Evolutionary conservation across 768 basidiomycete genomes (phyloP).

Genomic region (Rhizopogon vesiculosus): DNA sequence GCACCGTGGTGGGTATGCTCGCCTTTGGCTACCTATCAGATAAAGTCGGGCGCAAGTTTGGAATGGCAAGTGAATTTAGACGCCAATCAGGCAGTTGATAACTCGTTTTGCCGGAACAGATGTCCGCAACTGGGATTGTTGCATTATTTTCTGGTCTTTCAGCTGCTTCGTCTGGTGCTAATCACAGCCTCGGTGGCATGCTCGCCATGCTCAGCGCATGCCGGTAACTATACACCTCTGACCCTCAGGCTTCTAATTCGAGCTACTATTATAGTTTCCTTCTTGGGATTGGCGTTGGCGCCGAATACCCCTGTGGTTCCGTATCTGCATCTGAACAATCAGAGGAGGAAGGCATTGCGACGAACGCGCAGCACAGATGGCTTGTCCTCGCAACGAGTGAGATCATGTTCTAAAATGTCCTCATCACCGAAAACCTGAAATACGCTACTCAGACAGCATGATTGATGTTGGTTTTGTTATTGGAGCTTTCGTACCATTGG

Average conservation of each 20-base stretch:
- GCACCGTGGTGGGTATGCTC: slow-evolving; percentile 85
- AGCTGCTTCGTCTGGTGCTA: slow-evolving; percentile 76
- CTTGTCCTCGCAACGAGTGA: slow-evolving; percentile 87
- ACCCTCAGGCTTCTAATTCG: background rate
- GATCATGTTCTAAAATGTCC: slow-evolving; percentile 11
- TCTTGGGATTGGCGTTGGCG: slow-evolving; percentile 84
- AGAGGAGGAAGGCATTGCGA: slow-evolving; percentile 73
- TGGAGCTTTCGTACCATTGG: slow-evolving; percentile 75
- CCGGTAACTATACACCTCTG: slow-evolving; percentile 40
- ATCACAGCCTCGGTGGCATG: slow-evolving; percentile 64
- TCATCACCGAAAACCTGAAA: slow-evolving; percentile 3
- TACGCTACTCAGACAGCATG: slow-evolving; percentile 57
- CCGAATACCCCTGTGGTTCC: slow-evolving; percentile 88
- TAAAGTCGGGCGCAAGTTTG: slow-evolving; percentile 82
- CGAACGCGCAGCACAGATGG: slow-evolving; percentile 81
- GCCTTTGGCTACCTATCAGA: slow-evolving; percentile 80
- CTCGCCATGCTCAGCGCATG: slow-evolving; percentile 76
- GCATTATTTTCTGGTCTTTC: slow-evolving; percentile 80
- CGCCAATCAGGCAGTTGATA: background rate
- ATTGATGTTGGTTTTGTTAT: slow-evolving; percentile 83
- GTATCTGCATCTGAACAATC: slow-evolving; percentile 89
- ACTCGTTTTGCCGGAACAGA: slow-evolving; percentile 37
- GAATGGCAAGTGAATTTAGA: slow-evolving; percentile 56
- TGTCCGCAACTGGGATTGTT: slow-evolving; percentile 80
- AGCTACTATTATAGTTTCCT: slow-evolving; percentile 53